Conservation (phyloP, 2,329 filamentous ascomycete genomes). For the Trichoderma asperellum region DNA sequence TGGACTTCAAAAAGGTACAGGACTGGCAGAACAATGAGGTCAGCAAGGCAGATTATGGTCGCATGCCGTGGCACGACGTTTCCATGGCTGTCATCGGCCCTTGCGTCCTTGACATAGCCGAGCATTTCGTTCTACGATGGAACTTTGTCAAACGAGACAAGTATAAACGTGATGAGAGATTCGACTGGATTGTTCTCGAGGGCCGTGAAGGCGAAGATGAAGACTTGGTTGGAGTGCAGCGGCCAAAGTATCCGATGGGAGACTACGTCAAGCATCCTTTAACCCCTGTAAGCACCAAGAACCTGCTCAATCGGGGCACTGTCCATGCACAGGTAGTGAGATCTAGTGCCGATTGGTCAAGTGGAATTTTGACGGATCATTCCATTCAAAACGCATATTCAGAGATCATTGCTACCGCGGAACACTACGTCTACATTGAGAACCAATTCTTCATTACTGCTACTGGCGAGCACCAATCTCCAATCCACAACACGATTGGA, state of each 20-base stretch:
- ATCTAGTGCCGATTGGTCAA: slow-evolving; percentile 91
- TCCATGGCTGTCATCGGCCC: slow-evolving; percentile 89
- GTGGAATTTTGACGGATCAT: slow-evolving; percentile 81
- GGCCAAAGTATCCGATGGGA: slow-evolving; percentile 86
- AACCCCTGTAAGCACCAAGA: slow-evolving; percentile 69
- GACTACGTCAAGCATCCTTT: slow-evolving; percentile 83
- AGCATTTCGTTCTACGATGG: slow-evolving; percentile 94
- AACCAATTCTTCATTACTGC: slow-evolving; percentile 99
- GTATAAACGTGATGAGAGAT: slow-evolving; percentile 84
- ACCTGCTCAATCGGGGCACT: slow-evolving; percentile 67
- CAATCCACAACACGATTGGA: slow-evolving; percentile 87
- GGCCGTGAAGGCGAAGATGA: slow-evolving; percentile 78
- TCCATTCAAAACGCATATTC: slow-evolving; percentile 87
- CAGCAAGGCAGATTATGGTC: slow-evolving; percentile 85
- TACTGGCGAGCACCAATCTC: slow-evolving; percentile 83
- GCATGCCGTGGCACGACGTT: slow-evolving; percentile 99
- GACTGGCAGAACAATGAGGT: slow-evolving; percentile 95
- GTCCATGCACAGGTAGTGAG: slow-evolving; percentile 85
- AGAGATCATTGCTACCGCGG: slow-evolving; percentile 81
- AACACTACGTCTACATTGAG: slow-evolving; percentile 97
- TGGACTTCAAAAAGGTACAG: slow-evolving; percentile 90
- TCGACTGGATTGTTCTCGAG: slow-evolving; percentile 82
- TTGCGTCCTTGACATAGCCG: slow-evolving; percentile 89
- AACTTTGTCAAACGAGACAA: slow-evolving; percentile 98
- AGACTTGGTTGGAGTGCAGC: slow-evolving; percentile 83